A percentile compares a stretch with the other conserved stretches of the same genome.
Evolutionary conservation across 2,329 filamentous ascomycete genomes (phyloP).

Genomic region (Penicillium corylophilum): DNA sequence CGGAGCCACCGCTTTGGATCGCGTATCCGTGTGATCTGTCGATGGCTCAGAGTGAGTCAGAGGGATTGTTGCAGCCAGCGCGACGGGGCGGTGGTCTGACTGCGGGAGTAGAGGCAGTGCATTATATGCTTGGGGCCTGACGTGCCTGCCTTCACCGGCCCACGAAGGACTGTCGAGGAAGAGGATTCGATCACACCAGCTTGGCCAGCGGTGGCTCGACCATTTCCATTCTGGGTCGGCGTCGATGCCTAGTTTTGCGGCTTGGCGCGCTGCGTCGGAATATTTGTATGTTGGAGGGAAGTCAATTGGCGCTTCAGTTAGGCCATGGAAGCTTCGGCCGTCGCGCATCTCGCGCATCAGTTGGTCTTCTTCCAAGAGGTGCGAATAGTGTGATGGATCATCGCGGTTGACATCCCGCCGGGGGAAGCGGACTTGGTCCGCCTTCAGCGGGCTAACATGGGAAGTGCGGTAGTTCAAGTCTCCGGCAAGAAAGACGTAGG

Average conservation of each 20-base stretch:
- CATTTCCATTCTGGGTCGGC: conserved; percentile 62
- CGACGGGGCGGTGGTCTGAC: conserved; percentile 86
- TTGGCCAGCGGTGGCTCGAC: conserved; percentile 79
- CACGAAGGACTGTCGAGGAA: conserved; percentile 65
- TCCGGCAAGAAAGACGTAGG: conserved; percentile 81
- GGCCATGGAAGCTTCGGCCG: conserved; percentile 71
- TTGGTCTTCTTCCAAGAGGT: conserved; percentile 74
- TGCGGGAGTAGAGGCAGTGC: conserved; percentile 75
- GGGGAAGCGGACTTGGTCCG: conserved; percentile 62
- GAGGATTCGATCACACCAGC: conserved; percentile 90
- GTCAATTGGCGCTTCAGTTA: conserved; percentile 69
- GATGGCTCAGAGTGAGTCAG: conserved; percentile 45
- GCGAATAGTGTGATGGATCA: conserved; percentile 62
- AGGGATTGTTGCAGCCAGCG: conserved; percentile 67
- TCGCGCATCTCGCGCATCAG: conserved; percentile 68
- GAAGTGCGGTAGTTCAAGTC: conserved; percentile 95
- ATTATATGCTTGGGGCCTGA: conserved; percentile 65
- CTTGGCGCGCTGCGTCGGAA: conserved; percentile 47
- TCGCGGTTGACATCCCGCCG: conserved; percentile 51
- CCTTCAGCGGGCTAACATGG: conserved; percentile 59
- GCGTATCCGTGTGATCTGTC: conserved; percentile 28
- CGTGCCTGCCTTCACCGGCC: conserved; percentile 39
- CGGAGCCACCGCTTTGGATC: conserved; percentile 50
- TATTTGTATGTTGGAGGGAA: conserved; percentile 98
- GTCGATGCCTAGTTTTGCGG: conserved; percentile 25